Evolutionary conservation across 2,329 filamentous ascomycete genomes (phyloP).

Genomic region (Penicillium sp.): DNA sequence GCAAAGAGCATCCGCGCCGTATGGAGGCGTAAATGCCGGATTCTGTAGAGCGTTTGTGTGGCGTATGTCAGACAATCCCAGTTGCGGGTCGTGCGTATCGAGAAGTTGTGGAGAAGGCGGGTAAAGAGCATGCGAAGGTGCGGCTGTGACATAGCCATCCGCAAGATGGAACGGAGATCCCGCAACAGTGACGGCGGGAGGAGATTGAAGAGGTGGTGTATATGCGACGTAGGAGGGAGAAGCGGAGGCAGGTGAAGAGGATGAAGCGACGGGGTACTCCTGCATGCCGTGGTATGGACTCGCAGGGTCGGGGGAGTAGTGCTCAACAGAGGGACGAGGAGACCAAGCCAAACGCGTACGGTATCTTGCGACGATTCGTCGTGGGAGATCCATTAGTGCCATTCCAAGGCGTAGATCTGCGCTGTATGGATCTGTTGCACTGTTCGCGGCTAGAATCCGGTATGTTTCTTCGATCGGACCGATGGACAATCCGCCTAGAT

Average conservation of each 20-base stretch:
- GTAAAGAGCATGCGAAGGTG: constrained; percentile 37
- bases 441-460: constrained; percentile 69
- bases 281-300: constrained; percentile 37
- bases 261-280: constrained; percentile 33
- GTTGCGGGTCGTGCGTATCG: constrained; percentile 33
- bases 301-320: constrained; percentile 37
- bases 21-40: constrained; percentile 40
- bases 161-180: constrained; percentile 39
- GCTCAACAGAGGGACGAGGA: constrained; percentile 37
- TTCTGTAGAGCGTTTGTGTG: constrained; percentile 33
- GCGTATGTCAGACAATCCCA: constrained; percentile 30
- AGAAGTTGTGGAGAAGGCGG: constrained; percentile 38
- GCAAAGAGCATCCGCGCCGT: constrained; percentile 35
- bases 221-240: constrained; percentile 41
- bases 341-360: constrained; percentile 68
- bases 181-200: constrained; percentile 38
- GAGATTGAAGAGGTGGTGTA: constrained; percentile 44
- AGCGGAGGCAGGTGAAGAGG: constrained; percentile 40
- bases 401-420: constrained; percentile 63
- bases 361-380: constrained; percentile 68
- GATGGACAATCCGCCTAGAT: constrained; percentile 79
- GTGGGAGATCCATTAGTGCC: constrained; percentile 70
- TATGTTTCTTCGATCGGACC: constrained; percentile 85
- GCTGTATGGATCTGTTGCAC: constrained; percentile 58
- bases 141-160: constrained; percentile 34